Conservation (phyloP, 169 alveolate genomes). For the Eimeria acervulina region DNA sequence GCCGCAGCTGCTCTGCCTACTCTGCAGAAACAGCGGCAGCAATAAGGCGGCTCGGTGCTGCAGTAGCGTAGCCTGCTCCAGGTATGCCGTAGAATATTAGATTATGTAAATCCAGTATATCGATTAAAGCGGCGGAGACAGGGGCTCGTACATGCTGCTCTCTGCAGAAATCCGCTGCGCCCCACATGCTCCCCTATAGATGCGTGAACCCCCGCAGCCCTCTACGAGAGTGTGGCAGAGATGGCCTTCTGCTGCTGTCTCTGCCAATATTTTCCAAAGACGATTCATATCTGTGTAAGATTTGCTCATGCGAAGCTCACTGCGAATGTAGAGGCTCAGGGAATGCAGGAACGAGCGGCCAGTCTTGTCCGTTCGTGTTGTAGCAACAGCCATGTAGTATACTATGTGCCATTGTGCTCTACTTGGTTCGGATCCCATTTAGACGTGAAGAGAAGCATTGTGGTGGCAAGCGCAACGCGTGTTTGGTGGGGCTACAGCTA, state of each 20-base stretch:
- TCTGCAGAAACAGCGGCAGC: slow-evolving; percentile 51
- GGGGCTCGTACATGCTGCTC: neutral
- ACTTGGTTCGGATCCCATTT: neutral
- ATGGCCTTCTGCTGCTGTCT: slow-evolving; percentile 16
- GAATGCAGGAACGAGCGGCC: neutral
- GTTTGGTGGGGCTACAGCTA: neutral
- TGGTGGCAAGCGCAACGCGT: neutral
- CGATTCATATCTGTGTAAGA: no score
- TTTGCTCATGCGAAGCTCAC: neutral
- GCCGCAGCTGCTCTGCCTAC: slow-evolving; percentile 59
- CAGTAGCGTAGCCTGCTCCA: slow-evolving; percentile 20
- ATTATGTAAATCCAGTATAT: neutral
- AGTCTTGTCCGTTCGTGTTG: neutral
- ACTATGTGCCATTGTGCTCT: neutral
- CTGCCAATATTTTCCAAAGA: neutral
- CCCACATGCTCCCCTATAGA: slow-evolving; percentile 71
- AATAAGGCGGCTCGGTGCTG: slow-evolving; percentile 20
- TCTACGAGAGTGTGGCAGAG: neutral
- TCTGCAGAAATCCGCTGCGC: slow-evolving; percentile 28
- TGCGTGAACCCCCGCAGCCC: slow-evolving; percentile 67
- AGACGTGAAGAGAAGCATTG: neutral
- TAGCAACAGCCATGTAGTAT: neutral
- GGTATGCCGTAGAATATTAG: neutral
- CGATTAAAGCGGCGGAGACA: neutral
- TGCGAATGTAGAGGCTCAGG: neutral